Conservation (phyloP, 1,284 basidiomycete genomes). For the Mycena sp. region DNA sequence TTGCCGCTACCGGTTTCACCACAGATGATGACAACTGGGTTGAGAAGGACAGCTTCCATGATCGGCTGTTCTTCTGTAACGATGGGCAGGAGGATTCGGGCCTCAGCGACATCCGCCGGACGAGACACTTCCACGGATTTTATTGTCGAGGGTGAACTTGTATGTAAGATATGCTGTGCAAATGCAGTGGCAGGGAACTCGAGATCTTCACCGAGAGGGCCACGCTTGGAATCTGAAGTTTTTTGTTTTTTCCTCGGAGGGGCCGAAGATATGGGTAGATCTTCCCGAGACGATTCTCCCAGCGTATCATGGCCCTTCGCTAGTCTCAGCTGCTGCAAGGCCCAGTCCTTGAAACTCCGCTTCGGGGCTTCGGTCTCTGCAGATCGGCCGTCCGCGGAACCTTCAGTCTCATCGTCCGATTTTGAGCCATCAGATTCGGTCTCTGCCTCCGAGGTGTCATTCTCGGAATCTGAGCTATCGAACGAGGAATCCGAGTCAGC, state of each 20-base stretch:
- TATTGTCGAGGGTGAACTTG: conserved; percentile 33
- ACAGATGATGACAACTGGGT: conserved; percentile 92
- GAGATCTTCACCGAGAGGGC: conserved; percentile 75
- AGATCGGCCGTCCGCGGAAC: conserved; percentile 23
- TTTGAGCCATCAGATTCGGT: conserved; percentile 29
- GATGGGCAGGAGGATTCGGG: conserved; percentile 87
- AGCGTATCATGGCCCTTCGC: conserved; percentile 60
- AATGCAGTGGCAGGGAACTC: conserved; percentile 70
- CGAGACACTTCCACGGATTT: conserved; percentile 75
- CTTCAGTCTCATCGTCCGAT: conserved; percentile 32
- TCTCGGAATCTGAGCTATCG: conserved; percentile 79
- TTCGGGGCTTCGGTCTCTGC: conserved; percentile 37
- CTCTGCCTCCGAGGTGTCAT: conserved; percentile 55
- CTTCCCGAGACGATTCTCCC: conserved; percentile 1
- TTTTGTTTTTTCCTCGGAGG: conserved; percentile 51
- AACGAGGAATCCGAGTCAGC: conserved; percentile 71
- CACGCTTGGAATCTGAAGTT: conserved; percentile 55
- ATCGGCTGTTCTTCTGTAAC: conserved; percentile 94
- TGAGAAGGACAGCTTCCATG: conserved; percentile 90
- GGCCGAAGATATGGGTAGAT: conserved; percentile 37
- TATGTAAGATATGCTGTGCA: conserved; percentile 61
- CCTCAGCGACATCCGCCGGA: conserved; percentile 79
- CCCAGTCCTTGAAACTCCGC: conserved; percentile 87
- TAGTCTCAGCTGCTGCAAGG: conserved; percentile 73
- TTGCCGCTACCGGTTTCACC: conserved; percentile 99